Base-by-base conservation (phyloP, 139 green algal species). In the Closterium sp. region DNA sequence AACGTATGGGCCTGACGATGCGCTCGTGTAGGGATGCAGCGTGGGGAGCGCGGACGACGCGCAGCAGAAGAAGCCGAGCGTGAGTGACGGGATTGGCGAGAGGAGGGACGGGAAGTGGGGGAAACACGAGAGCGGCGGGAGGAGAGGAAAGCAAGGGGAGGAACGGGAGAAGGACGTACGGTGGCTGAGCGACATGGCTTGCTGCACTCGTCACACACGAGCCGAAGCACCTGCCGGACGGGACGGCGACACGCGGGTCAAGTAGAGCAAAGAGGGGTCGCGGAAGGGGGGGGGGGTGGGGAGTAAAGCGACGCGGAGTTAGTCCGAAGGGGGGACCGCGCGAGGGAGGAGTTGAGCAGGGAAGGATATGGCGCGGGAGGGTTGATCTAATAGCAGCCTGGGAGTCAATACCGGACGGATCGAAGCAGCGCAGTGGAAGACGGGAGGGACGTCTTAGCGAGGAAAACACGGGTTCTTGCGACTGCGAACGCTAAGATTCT, bases 111-210 rank as follows among this genome's bases (percentile, higher is more conserved):
- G 62, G 17, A 24, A 79, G 62, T 27, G 62, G 13, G 5, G 62
- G 62, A 79, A 79, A 24, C 7, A 24, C 2, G 19, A 79, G 62
- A 13, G 62, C 19, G 62, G 13, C 13, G 19, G 9, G 62, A 79
- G 62, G 19, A 13, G 62, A 79, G 62, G 19, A 13, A 79, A 22
- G 62, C 13, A 79, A 79, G 62, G 62, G 62, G 62, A 22, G 62
- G 19, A 13, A 79, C 62, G 62, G 62, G 19, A 85, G 79, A 0
- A 70, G 70, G 28, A 9, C 91, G 38, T 90, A 94, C 91, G 13
- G 95, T 96, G 28, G 97, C 91, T 6, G 73, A 96, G 19, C 97
- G 94, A 94, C 97, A 98, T 0, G 96, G 95, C 93, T 99, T 99
- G 89, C 96, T 95, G 90, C 97, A 99, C 9, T 95, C 92, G 0